These are phyloP conservation scores for Calonectria hawksworthii DNA, from an alignment of 2,329 filamentous ascomycete species.

Conservation along the genomic window DNA sequence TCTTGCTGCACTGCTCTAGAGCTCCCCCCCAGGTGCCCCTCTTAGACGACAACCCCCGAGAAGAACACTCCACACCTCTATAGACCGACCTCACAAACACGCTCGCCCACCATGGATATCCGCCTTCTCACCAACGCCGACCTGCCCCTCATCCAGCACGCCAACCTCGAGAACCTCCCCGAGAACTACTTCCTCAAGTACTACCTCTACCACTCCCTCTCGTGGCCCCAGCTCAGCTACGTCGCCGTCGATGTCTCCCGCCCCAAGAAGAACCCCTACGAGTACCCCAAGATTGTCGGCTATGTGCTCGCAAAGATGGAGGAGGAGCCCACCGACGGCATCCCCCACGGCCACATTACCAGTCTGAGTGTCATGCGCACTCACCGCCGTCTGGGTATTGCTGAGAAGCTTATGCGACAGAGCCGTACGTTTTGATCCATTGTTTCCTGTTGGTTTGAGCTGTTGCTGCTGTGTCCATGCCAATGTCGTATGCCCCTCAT, in stretches of 20 bases:
- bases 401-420: slow-evolving; percentile 98
- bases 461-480: neutral
- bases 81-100: neutral
- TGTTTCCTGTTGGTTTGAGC: neutral
- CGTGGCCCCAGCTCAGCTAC: slow-evolving; percentile 97
- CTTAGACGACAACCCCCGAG: neutral
- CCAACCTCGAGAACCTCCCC: slow-evolving; percentile 98
- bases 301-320: slow-evolving; percentile 99
- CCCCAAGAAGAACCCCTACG: slow-evolving; percentile 81
- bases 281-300: slow-evolving; percentile 97
- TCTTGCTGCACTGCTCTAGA: neutral
- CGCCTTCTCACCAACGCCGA: slow-evolving; percentile 86
- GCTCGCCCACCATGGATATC: slow-evolving; percentile 81
- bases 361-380: slow-evolving; percentile 96
- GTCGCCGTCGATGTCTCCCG: slow-evolving; percentile 94
- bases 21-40: neutral
- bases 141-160: slow-evolving; percentile 94
- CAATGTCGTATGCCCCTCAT: slow-evolving; percentile 2
- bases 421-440: slow-evolving; percentile 74
- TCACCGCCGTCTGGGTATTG: slow-evolving; percentile 89
- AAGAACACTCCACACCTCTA: neutral
- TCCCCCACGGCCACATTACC: slow-evolving; percentile 97
- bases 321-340: slow-evolving; percentile 91
- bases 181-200: slow-evolving; percentile 99
- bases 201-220: slow-evolving; percentile 98